Base-by-base conservation (phyloP, 345 rosid genomes). In the Bretschneidera sinensis region DNA sequence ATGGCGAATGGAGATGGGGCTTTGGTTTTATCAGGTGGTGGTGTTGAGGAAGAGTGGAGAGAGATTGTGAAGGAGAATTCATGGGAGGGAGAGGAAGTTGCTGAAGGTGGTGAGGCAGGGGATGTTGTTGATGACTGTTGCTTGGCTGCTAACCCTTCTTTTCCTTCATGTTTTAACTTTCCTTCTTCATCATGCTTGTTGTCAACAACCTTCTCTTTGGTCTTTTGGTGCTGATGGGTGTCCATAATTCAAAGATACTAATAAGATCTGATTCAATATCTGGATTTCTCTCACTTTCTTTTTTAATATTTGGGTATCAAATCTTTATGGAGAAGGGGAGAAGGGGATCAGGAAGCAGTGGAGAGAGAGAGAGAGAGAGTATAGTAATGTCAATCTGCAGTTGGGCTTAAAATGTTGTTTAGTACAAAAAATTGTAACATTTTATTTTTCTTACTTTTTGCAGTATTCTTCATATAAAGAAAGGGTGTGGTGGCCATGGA, bases 21-120 rank as follows among this genome's bases (percentile, higher is more conserved):
- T 48, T 71, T 77, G 35, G 78, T 67, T 52, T 79, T 79, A 47
- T 78, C 71, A 59, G 72, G 51, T 22, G 69, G 43, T 24, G 81
- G 21, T 7, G 80, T 52, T 34, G 84, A 73, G 48, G 85, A 76
- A 59, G 91, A 78, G 60, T 84, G 88, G 17, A 87, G 89, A 69
- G 99, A 88, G 59, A 94, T 78, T 14, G 97, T 77, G 81, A 94
- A 94, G 61, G 99, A 90, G 77, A 94, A 94, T 65, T 94, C 99
- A 77, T 82, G 97, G 59, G 91, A 65, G 28, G 99, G 97, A 72
- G 99, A 90, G 17, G 99, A 85, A 51, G 88, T 70, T 0, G 96
- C 56, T 31, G 97, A 90, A 65, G 84, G 67, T 50, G 86, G 81
- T 25, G 91, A 74, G 16, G 87, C 69, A 25, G 76, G 57, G 34